Evolutionary conservation across 1,284 basidiomycete genomes (phyloP).

Genomic region (Ganoderma sinense): DNA sequence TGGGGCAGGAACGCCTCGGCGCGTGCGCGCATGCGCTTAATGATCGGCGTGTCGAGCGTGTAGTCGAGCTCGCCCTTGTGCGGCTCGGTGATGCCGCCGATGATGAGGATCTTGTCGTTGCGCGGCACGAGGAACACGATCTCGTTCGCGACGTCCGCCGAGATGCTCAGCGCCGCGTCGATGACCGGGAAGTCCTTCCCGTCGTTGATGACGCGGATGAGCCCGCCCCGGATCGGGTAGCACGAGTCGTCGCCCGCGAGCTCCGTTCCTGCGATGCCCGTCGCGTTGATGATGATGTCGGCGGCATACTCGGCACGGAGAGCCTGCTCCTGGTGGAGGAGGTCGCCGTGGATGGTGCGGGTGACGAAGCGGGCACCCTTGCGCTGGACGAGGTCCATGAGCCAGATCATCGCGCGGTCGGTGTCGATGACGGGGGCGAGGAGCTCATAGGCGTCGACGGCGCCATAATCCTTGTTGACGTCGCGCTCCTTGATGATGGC

Average conservation of each 20-base stretch:
- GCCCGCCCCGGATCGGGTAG: constrained; percentile 47
- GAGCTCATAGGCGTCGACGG: constrained; percentile 46
- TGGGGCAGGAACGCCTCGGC: constrained; percentile 43
- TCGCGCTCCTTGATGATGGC: constrained; percentile 32
- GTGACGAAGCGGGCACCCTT: constrained; percentile 42
- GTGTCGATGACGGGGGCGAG: constrained; percentile 46
- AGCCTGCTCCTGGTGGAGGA: constrained; percentile 39
- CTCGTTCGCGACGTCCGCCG: constrained; percentile 36
- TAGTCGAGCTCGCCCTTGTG: constrained; percentile 41
- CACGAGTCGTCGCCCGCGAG: constrained; percentile 43
- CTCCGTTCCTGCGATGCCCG: constrained; percentile 42
- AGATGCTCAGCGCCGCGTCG: constrained; percentile 38
- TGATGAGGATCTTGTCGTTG: constrained; percentile 42
- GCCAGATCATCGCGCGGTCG: constrained; percentile 45
- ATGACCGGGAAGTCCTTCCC: constrained; percentile 45
- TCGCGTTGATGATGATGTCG: constrained; percentile 45
- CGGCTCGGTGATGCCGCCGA: constrained; percentile 43
- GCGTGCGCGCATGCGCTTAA: constrained; percentile 43
- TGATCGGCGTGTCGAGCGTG: constrained; percentile 42
- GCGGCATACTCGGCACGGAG: constrained; percentile 41
- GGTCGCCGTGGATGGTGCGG: constrained; percentile 37
- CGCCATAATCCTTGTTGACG: constrained; percentile 40
- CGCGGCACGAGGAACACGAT: constrained; percentile 45
- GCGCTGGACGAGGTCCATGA: constrained; percentile 37
- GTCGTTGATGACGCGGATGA: constrained; percentile 48